Percentiles rank a stretch among this genome's conserved stretches.
Conservation (phyloP, 169 alveolate genomes). For the Eimeria brunetti region DNA sequence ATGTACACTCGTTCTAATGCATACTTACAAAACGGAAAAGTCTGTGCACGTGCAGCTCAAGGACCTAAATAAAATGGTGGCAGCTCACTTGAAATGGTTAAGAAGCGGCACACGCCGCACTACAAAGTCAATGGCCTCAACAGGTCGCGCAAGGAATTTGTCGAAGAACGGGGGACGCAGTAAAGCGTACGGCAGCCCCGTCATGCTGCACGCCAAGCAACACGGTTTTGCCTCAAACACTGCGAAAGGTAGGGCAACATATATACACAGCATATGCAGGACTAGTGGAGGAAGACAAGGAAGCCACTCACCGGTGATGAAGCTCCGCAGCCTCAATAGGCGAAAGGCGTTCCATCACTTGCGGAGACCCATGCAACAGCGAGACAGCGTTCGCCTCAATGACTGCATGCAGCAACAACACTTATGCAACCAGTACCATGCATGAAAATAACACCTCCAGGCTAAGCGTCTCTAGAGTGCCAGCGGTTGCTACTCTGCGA, state of each 20-base stretch:
- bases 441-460: not conserved
- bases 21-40: not conserved
- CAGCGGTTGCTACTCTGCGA: not conserved
- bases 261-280: not conserved
- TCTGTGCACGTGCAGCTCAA: not conserved
- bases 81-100: slow-evolving; percentile 56
- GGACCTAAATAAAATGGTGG: not conserved
- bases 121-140: slow-evolving; percentile 57
- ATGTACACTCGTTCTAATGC: not conserved
- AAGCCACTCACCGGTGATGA: slow-evolving; percentile 57
- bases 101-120: slow-evolving; percentile 74
- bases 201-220: slow-evolving; percentile 35
- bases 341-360: slow-evolving; percentile 68
- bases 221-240: not conserved
- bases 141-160: slow-evolving; percentile 72
- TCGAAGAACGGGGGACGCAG: slow-evolving; percentile 65
- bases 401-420: slow-evolving; percentile 15
- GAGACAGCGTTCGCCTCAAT: slow-evolving; percentile 58
- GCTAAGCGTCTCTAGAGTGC: not conserved
- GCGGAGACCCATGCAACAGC: slow-evolving; percentile 53
- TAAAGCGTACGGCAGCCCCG: slow-evolving; percentile 59
- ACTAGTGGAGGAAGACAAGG: not conserved
- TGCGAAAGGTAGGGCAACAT: not conserved
- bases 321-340: slow-evolving; percentile 74
- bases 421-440: not conserved